These are phyloP conservation scores for Penicillium lividum DNA, from an alignment of 495 filamentous ascomycete species.

Conservation along the genomic window DNA sequence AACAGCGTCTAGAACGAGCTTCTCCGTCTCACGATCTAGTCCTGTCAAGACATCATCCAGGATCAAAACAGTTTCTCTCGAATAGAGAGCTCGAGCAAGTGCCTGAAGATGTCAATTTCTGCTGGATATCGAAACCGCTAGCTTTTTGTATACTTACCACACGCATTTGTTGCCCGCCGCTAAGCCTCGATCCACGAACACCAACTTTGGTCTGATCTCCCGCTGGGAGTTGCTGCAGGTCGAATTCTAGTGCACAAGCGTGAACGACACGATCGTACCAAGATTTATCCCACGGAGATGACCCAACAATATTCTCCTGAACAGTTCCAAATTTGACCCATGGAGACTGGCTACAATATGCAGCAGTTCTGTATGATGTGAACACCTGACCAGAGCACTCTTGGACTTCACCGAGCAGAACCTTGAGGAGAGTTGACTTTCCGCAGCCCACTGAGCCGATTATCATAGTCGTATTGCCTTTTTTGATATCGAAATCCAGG, in stretches of 20 bases:
- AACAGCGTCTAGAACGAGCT: constrained; percentile 26
- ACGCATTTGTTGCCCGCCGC: constrained; percentile 67
- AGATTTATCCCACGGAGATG: constrained; percentile 57
- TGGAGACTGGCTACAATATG: constrained; percentile 73
- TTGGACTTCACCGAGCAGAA: constrained; percentile 53
- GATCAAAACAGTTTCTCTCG: constrained; percentile 49
- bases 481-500: constrained; percentile 30
- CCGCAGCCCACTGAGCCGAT: constrained; percentile 57
- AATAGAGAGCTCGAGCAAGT: constrained; percentile 57
- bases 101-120: constrained; percentile 20
- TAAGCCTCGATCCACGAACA: constrained; percentile 62
- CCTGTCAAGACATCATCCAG: constrained; percentile 57
- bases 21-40: constrained; percentile 51
- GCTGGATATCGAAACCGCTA: background rate
- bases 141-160: constrained; percentile 30
- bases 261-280: constrained; percentile 55
- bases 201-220: constrained; percentile 66
- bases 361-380: constrained; percentile 45
- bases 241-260: constrained; percentile 59
- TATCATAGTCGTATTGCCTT: constrained; percentile 47
- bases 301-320: constrained; percentile 74
- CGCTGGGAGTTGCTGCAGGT: constrained; percentile 57
- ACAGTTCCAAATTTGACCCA: constrained; percentile 84
- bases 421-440: constrained; percentile 53
- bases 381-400: constrained; percentile 20